Evolutionary conservation across 805 yeast genomes (phyloP).

Genomic region (Grigorovia humatica): DNA sequence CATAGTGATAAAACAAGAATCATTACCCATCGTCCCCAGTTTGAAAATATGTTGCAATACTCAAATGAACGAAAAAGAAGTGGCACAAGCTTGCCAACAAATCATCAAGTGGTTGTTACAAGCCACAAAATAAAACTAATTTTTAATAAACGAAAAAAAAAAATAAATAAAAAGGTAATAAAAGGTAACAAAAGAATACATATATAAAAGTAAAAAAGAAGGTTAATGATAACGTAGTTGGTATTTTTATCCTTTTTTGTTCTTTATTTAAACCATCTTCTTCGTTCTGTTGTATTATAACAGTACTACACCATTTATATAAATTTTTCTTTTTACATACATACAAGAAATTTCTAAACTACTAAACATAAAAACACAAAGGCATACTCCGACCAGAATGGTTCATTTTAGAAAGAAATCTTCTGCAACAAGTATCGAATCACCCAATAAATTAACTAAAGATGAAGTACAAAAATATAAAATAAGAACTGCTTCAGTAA

Average conservation of each 20-base stretch:
- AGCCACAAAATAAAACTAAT: not conserved
- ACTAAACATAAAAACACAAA: too few relatives aligned
- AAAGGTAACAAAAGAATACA: too few relatives aligned
- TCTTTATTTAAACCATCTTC: too few relatives aligned
- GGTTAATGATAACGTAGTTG: too few relatives aligned
- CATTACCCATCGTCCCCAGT: conserved; percentile 57
- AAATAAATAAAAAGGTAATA: too few relatives aligned
- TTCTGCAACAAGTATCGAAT: conserved; percentile 2
- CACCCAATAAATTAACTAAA: conserved; percentile 4
- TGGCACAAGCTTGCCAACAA: conserved; percentile 33
- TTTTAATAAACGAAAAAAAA: not conserved
- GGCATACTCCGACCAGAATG: conserved; percentile 22
- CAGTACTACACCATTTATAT: too few relatives aligned
- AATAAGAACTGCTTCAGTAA: conserved; percentile 55
- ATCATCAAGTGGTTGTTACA: conserved; percentile 14
- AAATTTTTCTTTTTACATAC: too few relatives aligned
- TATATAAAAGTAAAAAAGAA: too few relatives aligned
- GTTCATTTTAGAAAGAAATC: conserved; percentile 37
- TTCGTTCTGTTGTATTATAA: too few relatives aligned
- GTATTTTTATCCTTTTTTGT: too few relatives aligned
- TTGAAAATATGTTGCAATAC: conserved; percentile 42
- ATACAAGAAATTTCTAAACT: too few relatives aligned
- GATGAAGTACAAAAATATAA: conserved; percentile 31
- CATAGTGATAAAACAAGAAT: conserved; percentile 59
- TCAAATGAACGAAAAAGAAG: conserved; percentile 36